These are phyloP conservation scores for Taphrina wiesneri DNA, from an alignment of 1,139 yeast genomes.

Conservation along the genomic window DNA sequence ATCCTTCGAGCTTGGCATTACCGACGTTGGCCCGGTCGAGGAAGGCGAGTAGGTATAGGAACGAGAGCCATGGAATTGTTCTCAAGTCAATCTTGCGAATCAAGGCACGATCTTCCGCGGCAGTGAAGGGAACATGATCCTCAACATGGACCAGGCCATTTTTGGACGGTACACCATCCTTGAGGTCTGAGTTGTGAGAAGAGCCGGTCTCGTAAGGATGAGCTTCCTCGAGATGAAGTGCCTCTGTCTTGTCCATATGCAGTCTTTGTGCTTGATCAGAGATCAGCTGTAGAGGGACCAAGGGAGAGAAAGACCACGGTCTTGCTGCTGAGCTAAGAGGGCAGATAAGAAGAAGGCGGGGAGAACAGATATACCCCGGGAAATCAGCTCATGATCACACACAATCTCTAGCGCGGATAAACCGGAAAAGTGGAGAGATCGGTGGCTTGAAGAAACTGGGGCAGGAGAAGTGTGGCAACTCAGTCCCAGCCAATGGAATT, in stretches of 20 bases:
- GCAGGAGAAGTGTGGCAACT: neutral
- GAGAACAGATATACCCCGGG: neutral
- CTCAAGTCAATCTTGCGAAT: conserved; percentile 50
- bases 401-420: neutral
- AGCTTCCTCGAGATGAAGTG: conserved; percentile 4
- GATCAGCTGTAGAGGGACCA: neutral
- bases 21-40: conserved; percentile 64
- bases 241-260: neutral
- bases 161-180: neutral
- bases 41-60: conserved; percentile 60
- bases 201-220: neutral
- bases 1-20: conserved; percentile 61
- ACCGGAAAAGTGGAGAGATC: neutral
- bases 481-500: neutral
- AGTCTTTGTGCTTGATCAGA: neutral
- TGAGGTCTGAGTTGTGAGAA: neutral
- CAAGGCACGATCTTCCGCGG: conserved; percentile 22
- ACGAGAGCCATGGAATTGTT: conserved; percentile 58
- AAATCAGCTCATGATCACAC: neutral
- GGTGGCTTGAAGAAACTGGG: neutral
- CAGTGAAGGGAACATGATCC: conserved; percentile 27
- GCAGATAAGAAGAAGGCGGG: neutral
- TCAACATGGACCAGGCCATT: neutral
- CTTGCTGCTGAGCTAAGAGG: neutral
- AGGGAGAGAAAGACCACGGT: neutral